These are phyloP conservation scores for Suillus subluteus DNA, from an alignment of 768 basidiomycete genomes.

Conservation along the genomic window DNA sequence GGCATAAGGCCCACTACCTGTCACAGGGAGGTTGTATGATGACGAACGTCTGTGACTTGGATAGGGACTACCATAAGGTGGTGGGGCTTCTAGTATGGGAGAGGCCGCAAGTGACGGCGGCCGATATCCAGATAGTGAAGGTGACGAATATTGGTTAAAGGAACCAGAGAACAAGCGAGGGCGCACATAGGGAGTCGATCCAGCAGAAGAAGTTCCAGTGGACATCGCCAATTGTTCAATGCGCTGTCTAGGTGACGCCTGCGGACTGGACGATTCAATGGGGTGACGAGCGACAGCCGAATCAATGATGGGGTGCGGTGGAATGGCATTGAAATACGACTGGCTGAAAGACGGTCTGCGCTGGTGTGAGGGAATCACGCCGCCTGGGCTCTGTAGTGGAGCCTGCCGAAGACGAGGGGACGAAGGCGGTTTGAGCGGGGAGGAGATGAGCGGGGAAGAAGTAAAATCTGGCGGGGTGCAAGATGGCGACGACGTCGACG, in stretches of 20 bases:
- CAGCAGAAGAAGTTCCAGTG: not conserved
- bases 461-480: not conserved
- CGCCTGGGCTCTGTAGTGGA: not conserved
- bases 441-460: conserved; percentile 31
- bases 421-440: conserved; percentile 28
- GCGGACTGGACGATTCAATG: not conserved
- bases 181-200: not conserved
- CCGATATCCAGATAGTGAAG: not conserved
- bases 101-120: not conserved
- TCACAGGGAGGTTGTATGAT: not conserved
- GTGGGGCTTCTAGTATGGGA: not conserved
- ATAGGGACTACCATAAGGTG: not conserved
- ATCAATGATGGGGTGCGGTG: not conserved
- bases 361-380: not conserved
- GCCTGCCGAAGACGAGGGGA: conserved; percentile 11
- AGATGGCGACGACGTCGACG: not conserved
- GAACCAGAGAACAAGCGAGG: not conserved
- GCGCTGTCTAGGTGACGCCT: not conserved
- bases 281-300: not conserved
- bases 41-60: not conserved
- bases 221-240: not conserved
- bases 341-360: not conserved
- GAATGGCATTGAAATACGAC: not conserved
- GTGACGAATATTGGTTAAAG: not conserved
- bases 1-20: not conserved